phyloP scores from a whole-genome alignment of 2,329 filamentous ascomycete genomes.

The Trichoderma sp. region DNA sequence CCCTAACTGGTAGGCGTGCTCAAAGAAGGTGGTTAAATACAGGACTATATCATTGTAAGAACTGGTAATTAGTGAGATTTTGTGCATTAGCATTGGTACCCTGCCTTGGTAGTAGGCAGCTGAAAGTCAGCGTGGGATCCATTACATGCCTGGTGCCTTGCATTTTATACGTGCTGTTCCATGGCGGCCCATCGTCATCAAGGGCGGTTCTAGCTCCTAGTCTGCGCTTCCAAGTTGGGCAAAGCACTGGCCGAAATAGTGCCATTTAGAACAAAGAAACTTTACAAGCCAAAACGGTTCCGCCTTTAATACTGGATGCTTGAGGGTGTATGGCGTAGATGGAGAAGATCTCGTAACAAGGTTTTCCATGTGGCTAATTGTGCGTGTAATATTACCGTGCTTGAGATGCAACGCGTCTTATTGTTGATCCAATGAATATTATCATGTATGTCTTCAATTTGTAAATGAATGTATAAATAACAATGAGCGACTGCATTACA shows the following conservation, averaged over 20 bases:
- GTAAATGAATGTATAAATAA: neutral
- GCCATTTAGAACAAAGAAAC: neutral
- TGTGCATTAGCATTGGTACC: slow-evolving; percentile 9
- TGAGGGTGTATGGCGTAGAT: neutral
- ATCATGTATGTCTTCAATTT: neutral
- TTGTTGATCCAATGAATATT: neutral
- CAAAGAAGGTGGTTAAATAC: neutral
- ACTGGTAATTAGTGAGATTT: neutral
- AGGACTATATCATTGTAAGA: neutral
- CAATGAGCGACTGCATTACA: neutral
- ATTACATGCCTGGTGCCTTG: neutral
- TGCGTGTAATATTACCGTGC: neutral
- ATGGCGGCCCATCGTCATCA: neutral
- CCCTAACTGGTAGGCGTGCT: neutral
- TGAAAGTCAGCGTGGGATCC: slow-evolving; percentile 1
- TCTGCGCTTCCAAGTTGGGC: neutral
- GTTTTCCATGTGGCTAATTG: neutral
- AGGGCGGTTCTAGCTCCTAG: neutral
- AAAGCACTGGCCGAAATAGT: neutral
- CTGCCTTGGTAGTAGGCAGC: neutral
- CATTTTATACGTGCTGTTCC: neutral
- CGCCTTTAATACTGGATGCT: neutral
- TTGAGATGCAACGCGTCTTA: neutral
- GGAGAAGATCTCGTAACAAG: neutral
- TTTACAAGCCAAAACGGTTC: neutral